These are phyloP conservation scores for Pseudovirgaria hyperparasitica DNA, from an alignment of 2,329 filamentous ascomycete genomes.

Conservation along the genomic window DNA sequence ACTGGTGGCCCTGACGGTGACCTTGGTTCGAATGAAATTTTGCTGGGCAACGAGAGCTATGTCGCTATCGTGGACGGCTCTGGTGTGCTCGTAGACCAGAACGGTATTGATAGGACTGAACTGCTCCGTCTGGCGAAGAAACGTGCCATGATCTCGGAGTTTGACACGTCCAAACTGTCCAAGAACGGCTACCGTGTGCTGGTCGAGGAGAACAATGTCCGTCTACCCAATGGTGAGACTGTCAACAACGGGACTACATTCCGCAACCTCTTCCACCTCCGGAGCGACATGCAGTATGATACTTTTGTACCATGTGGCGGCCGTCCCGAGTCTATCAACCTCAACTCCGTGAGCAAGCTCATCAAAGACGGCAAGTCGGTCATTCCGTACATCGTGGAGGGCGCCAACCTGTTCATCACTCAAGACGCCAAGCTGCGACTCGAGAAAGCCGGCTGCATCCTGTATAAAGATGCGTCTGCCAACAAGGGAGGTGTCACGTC, in stretches of 20 bases:
- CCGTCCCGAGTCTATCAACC: constrained; percentile 89
- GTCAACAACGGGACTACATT: constrained; percentile 87
- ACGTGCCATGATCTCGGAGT: constrained; percentile 81
- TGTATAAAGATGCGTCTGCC: constrained; percentile 95
- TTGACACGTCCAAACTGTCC: constrained; percentile 75
- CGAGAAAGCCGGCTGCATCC: constrained; percentile 84
- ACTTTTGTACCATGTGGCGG: constrained; percentile 93
- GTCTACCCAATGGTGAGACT: constrained; percentile 74
- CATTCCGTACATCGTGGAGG: constrained; percentile 93
- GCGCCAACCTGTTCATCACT: constrained; percentile 96
- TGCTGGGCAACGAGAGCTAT: constrained; percentile 92
- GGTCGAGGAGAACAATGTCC: constrained; percentile 80
- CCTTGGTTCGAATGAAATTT: constrained; percentile 92
- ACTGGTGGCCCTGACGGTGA: constrained; percentile 96
- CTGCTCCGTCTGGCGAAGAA: constrained; percentile 72
- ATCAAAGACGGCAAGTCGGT: constrained; percentile 80
- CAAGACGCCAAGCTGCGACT: constrained; percentile 94
- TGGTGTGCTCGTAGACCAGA: constrained; percentile 85
- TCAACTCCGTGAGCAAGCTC: constrained; percentile 73
- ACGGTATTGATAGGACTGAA: constrained; percentile 76
- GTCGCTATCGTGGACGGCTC: constrained; percentile 91
- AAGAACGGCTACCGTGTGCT: constrained; percentile 81
- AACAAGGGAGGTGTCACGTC: constrained; percentile 99
- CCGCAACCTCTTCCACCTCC: constrained; percentile 94
- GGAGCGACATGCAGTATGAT: constrained; percentile 62